A percentile compares a stretch with the other conserved stretches of the same genome.
These are phyloP conservation scores for Prinsepia uniflora DNA, from an alignment of 306 rosid species.

Conservation along the genomic window DNA sequence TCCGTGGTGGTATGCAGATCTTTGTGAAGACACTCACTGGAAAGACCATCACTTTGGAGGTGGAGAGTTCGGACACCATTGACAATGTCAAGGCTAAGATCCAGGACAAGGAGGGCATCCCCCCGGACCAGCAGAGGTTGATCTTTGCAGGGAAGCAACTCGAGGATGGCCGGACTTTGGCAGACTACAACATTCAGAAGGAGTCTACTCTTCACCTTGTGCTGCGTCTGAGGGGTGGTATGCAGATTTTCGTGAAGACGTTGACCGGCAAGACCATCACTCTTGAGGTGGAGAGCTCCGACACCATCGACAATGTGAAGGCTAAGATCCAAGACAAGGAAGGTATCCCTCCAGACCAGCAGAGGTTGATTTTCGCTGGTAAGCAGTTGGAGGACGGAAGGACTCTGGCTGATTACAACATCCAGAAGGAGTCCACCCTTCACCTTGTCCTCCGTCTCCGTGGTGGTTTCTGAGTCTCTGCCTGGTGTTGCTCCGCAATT, in stretches of 20 bases:
- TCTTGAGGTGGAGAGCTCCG: constrained; percentile 58
- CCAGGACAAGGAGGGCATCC: constrained; percentile 75
- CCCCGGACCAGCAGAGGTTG: constrained; percentile 65
- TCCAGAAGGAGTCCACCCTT: constrained; percentile 65
- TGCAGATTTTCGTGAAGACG: constrained; percentile 54
- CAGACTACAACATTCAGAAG: constrained; percentile 37
- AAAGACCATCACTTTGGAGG: constrained; percentile 68
- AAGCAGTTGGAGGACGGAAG: constrained; percentile 63
- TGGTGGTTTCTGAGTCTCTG: constrained; percentile 37
- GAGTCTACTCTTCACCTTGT: constrained; percentile 37
- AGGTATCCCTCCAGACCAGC: constrained; percentile 76
- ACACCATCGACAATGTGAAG: constrained; percentile 66
- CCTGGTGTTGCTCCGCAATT: not conserved
- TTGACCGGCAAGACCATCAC: constrained; percentile 73
- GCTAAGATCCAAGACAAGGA: constrained; percentile 79
- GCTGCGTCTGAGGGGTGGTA: constrained; percentile 37
- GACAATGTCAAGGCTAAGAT: constrained; percentile 70
- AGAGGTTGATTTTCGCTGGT: constrained; percentile 52
- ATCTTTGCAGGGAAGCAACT: constrained; percentile 48
- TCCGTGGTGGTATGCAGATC: constrained; percentile 40
- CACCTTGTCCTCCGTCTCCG: constrained; percentile 61
- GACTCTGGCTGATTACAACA: constrained; percentile 56
- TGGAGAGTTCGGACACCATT: constrained; percentile 59
- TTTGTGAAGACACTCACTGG: constrained; percentile 68
- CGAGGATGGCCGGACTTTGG: constrained; percentile 22